Evolutionary conservation across 208 protist species (phyloP).

Genomic region (Crithidia acanthocephali): DNA sequence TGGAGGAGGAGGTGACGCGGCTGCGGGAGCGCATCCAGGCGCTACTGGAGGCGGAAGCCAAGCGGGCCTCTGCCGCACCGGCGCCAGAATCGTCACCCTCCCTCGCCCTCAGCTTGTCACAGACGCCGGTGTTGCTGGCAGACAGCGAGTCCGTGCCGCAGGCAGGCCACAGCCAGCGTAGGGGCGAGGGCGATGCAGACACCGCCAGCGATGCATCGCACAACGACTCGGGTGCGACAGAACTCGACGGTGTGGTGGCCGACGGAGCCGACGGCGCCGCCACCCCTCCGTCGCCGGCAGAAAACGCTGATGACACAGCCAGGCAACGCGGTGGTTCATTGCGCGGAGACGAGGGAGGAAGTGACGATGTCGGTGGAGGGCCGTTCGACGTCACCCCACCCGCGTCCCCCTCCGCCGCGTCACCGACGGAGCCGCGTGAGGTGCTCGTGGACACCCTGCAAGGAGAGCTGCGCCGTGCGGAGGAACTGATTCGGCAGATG

Average conservation of each 20-base stretch:
- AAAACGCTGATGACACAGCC: not conserved
- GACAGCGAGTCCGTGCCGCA: constrained; percentile 11
- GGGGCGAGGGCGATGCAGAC: too few relatives aligned
- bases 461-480: constrained; percentile 53
- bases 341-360: too few relatives aligned
- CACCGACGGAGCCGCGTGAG: not conserved
- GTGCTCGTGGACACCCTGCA: constrained; percentile 43
- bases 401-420: not conserved
- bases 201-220: too few relatives aligned
- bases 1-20: constrained; percentile 77
- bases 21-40: constrained; percentile 71
- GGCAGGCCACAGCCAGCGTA: too few relatives aligned
- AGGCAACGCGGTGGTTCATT: not conserved
- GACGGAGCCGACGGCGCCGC: too few relatives aligned
- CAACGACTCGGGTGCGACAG: too few relatives aligned
- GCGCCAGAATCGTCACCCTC: not conserved
- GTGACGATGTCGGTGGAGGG: not conserved
- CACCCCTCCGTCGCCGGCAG: too few relatives aligned
- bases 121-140: not conserved
- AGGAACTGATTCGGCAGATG: constrained; percentile 69
- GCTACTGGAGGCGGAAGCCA: constrained; percentile 34
- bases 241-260: too few relatives aligned
- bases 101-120: constrained; percentile 1
- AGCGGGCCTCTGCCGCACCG: constrained; percentile 1
- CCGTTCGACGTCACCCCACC: not conserved